Evolutionary conservation across 495 filamentous ascomycete genomes (phyloP).

Genomic region (Annulohypoxylon maeteangense): DNA sequence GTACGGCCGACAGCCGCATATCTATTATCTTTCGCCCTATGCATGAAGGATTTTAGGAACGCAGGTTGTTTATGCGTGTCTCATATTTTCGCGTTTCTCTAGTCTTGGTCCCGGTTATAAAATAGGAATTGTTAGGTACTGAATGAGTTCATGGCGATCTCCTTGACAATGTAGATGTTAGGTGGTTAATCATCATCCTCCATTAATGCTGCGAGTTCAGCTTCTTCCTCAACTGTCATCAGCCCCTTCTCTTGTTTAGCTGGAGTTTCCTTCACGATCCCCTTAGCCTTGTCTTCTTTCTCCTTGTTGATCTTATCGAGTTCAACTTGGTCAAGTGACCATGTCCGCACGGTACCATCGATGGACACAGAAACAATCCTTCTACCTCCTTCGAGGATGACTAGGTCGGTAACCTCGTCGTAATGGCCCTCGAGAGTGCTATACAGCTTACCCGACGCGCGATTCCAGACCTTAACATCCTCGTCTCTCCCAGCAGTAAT

Average conservation of each 20-base stretch:
- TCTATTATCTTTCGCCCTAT: background rate
- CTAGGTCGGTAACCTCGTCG: constrained; percentile 87
- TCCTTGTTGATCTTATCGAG: constrained; percentile 68
- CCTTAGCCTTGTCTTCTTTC: constrained; percentile 61
- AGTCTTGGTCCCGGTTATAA: background rate
- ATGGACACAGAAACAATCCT: constrained; percentile 83
- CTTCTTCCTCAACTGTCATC: constrained; percentile 84
- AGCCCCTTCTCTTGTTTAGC: constrained; percentile 56
- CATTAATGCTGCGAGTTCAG: constrained; percentile 89
- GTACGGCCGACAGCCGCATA: constrained; percentile 19
- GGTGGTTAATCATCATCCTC: constrained; percentile 70
- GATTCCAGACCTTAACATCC: constrained; percentile 89
- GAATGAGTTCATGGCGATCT: background rate
- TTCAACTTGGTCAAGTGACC: constrained; percentile 74
- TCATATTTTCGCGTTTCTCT: background rate
- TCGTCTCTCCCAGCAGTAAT: constrained; percentile 92
- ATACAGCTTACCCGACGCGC: constrained; percentile 74
- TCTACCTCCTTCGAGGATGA: constrained; percentile 65
- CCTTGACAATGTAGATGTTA: background rate
- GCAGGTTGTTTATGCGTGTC: background rate
- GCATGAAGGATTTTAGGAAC: background rate
- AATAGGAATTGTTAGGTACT: background rate
- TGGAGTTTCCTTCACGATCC: constrained; percentile 55
- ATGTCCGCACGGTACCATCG: constrained; percentile 86
- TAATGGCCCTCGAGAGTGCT: constrained; percentile 86